phyloP scores from a whole-genome alignment of 768 basidiomycete species.

The Xerocomellus chrysenteron region DNA sequence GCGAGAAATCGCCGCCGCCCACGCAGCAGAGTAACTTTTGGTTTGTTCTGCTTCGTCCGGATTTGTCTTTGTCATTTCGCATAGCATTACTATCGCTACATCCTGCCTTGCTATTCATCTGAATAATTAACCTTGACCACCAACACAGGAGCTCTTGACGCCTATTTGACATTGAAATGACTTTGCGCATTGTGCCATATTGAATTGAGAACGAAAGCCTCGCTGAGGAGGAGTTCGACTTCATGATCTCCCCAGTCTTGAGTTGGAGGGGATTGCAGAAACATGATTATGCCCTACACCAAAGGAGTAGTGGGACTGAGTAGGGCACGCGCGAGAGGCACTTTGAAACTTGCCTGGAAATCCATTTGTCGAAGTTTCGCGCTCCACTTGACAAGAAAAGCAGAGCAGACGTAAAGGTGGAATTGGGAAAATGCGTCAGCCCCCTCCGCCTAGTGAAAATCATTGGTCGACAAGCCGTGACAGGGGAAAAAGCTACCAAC shows the following conservation, averaged over 20 bases:
- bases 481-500: constrained; percentile 46
- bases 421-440: constrained; percentile 98
- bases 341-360: constrained; percentile 72
- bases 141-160: not conserved
- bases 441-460: constrained; percentile 76
- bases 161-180: constrained; percentile 65
- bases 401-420: constrained; percentile 97
- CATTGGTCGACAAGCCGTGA: not conserved
- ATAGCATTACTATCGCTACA: constrained; percentile 29
- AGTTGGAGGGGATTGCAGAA: constrained; percentile 88
- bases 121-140: not conserved
- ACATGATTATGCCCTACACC: constrained; percentile 94
- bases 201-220: constrained; percentile 92
- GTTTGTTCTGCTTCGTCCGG: not conserved
- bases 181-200: constrained; percentile 94
- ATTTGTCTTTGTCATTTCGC: constrained; percentile 3
- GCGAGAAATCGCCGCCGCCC: constrained; percentile 55
- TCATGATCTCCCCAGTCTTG: constrained; percentile 96
- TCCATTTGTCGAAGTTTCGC: constrained; percentile 94
- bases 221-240: constrained; percentile 90
- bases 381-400: constrained; percentile 95
- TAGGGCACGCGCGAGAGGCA: not conserved
- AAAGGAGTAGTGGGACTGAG: not conserved
- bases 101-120: constrained; percentile 14
- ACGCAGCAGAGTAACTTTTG: constrained; percentile 12